phyloP scores from a whole-genome alignment of 2,329 filamentous ascomycete genomes.

The Myotisia sp. region DNA sequence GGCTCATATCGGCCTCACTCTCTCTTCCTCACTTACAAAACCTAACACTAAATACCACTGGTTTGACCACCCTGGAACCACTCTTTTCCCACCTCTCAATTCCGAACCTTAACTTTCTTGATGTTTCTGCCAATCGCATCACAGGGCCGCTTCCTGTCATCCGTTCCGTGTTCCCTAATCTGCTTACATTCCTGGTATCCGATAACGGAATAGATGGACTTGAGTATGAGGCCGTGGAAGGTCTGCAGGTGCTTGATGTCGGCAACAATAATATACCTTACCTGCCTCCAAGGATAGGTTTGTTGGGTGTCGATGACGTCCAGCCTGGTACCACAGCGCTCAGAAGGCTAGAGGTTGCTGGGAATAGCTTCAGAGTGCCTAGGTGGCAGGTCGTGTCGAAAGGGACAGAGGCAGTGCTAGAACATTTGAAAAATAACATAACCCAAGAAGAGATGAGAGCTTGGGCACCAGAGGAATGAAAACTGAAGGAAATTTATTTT shows the following conservation, averaged over 20 bases:
- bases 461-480: slow-evolving; percentile 13
- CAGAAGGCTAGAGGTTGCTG: slow-evolving; percentile 60
- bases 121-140: slow-evolving; percentile 72
- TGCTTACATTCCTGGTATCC: slow-evolving; percentile 56
- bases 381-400: slow-evolving; percentile 70
- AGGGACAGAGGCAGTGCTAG: slow-evolving; percentile 70
- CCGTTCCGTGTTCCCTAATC: slow-evolving; percentile 51
- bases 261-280: slow-evolving; percentile 75
- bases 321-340: slow-evolving; percentile 33
- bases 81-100: slow-evolving; percentile 56
- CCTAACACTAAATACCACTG: slow-evolving; percentile 61
- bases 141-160: slow-evolving; percentile 51
- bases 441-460: slow-evolving; percentile 35
- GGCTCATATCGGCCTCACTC: slow-evolving; percentile 52
- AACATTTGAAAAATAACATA: slow-evolving; percentile 66
- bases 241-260: slow-evolving; percentile 62
- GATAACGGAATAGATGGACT: slow-evolving; percentile 69
- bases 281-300: slow-evolving; percentile 65
- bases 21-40: slow-evolving; percentile 61
- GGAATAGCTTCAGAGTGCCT: slow-evolving; percentile 79
- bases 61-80: slow-evolving; percentile 54
- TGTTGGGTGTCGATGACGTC: slow-evolving; percentile 48
- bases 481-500: too few species aligned
- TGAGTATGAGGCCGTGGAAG: slow-evolving; percentile 57
- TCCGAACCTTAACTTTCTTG: slow-evolving; percentile 59